A percentile compares a stretch with the other conserved stretches of the same genome.
Conservation (phyloP, 495 filamentous ascomycete species). For the Penicillium silybi region DNA sequence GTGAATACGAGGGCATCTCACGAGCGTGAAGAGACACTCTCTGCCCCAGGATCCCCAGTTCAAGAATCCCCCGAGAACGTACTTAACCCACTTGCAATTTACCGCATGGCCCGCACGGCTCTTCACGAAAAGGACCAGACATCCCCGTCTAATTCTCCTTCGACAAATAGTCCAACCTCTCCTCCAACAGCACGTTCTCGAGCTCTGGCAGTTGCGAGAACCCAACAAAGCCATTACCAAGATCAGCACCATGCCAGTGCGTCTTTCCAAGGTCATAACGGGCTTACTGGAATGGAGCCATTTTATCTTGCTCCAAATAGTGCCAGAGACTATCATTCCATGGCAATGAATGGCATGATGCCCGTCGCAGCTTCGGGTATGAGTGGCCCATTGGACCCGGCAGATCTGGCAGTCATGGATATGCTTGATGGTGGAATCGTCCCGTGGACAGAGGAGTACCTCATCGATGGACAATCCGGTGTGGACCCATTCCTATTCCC, state of each 20-base stretch:
- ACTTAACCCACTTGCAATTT: slow-evolving; percentile 20
- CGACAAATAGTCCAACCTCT: not conserved
- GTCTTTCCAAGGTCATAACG: not conserved
- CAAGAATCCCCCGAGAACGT: slow-evolving; percentile 18
- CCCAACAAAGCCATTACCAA: not conserved
- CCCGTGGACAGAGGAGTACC: slow-evolving; percentile 19
- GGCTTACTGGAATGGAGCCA: not conserved
- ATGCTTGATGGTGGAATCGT: slow-evolving; percentile 13
- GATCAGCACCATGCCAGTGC: not conserved
- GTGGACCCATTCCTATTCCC: slow-evolving; percentile 19
- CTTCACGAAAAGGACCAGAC: slow-evolving; percentile 10
- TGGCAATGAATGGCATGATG: not conserved
- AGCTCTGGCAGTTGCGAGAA: not conserved
- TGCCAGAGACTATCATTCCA: not conserved
- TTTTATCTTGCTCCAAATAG: not conserved
- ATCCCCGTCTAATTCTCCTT: slow-evolving; percentile 5
- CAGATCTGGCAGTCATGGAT: slow-evolving; percentile 16
- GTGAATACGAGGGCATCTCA: not conserved
- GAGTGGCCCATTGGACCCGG: slow-evolving; percentile 9
- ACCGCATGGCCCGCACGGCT: slow-evolving; percentile 22
- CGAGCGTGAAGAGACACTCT: not conserved
- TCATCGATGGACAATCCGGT: slow-evolving; percentile 18
- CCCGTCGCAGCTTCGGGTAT: not conserved
- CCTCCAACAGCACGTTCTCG: not conserved
- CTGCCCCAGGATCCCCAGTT: slow-evolving; percentile 4